Evolutionary conservation across 2,329 filamentous ascomycete genomes (phyloP), one percentile per base, ranked within the genome.

Genomic region (Anisogramma anomala): DNA sequence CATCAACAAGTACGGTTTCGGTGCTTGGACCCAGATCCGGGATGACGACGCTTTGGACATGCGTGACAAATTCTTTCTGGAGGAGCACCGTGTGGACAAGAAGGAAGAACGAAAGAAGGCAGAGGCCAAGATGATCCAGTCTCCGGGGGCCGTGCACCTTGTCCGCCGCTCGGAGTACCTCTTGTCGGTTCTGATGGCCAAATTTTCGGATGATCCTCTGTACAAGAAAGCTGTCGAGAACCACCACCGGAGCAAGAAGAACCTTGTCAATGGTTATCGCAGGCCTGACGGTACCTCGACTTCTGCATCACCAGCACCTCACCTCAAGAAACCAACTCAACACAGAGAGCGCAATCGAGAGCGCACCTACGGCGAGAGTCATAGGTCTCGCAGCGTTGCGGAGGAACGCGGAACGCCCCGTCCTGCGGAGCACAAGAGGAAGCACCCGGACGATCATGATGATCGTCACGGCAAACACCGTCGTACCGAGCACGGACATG

Each of bases 31-130:
- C 2, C 82, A 88, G 52, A 96, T 98, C 53, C 81, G 91, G 6
- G 91, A 98, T 52, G 91, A 98, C 55, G 65, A 76, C 1, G 87
- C 95, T 23, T 74, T 98, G 17, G 83, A 79, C 7, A 79, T 98
- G 65, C 66, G 69, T 2, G 87, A 94, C 53, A 96, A 95, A 56
- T 84, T 96, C 58, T 98, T 94, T 65, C 66, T 98, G 1, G 91
- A 98, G 58, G 93, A 98, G 60, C 88, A 96, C 59, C 83, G 89
- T n/a, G 89, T 96, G 14, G 91, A 94, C 59, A 91, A 93, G 65
- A 96, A 96, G 59, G 88, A 91, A 54, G 87, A 95, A 60, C 82
- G 91, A 26, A 83, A 71, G 54, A 85, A 86, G 54, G 76, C 67
- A 13, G 81, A 85, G 14, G 82, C 81, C 42, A 87, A 85, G 53